Percentiles rank a stretch among this genome's conserved stretches.
Conservation (phyloP, 2,329 filamentous ascomycete genomes). For the Coniella vitis region DNA sequence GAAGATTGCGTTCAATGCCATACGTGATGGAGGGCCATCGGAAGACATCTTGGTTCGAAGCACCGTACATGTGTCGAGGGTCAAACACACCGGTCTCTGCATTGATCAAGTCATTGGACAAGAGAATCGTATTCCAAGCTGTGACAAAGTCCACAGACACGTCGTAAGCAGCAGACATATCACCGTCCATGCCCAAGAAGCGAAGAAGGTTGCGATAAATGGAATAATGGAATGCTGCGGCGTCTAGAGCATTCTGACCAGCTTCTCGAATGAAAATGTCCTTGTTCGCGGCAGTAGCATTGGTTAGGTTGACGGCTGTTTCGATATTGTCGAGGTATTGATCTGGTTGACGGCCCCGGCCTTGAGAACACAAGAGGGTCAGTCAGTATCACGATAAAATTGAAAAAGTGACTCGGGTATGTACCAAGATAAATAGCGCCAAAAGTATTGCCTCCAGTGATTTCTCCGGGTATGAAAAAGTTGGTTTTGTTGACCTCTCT, state of each 20-base stretch:
- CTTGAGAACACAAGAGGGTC: background rate
- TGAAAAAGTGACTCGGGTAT: background rate
- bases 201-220: constrained; percentile 25
- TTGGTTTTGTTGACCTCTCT: constrained; percentile 49
- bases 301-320: constrained; percentile 16
- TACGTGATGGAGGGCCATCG: constrained; percentile 54
- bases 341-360: constrained; percentile 42
- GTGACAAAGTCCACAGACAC: constrained; percentile 33
- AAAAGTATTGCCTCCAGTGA: constrained; percentile 54
- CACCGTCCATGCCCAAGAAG: constrained; percentile 27
- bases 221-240: constrained; percentile 35
- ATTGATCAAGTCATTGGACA: constrained; percentile 54
- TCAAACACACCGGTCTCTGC: constrained; percentile 54
- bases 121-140: constrained; percentile 49
- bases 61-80: constrained; percentile 57
- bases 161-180: constrained; percentile 26
- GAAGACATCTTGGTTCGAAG: constrained; percentile 60
- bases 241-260: constrained; percentile 38
- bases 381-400: background rate
- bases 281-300: constrained; percentile 10
- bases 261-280: constrained; percentile 49
- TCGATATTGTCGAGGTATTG: constrained; percentile 16
- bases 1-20: constrained; percentile 49
- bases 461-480: constrained; percentile 58
- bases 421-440: constrained; percentile 51